Evolutionary conservation across 805 yeast species (phyloP), one percentile per base, ranked within the genome.

Genomic region (Priceomyces medius): DNA sequence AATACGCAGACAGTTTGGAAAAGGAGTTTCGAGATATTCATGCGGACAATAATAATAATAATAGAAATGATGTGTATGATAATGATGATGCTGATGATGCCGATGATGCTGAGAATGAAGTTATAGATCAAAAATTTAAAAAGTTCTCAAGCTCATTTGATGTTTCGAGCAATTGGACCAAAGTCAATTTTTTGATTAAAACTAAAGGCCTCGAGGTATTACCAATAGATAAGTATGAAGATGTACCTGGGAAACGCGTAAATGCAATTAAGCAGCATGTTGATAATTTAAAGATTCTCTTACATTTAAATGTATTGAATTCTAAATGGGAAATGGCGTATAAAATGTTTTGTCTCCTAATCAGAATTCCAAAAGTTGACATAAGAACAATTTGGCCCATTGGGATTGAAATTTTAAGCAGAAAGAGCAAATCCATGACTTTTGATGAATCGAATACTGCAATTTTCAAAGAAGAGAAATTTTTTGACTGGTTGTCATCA

Each of bases 361-460:
- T 80, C 2, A 56, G 83, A 38, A 49, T 76, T 1, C 75, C 75
- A 1, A 56, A 57, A 1, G 68, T 77, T 8, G 87, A 84, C 53
- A 55, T 82, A 4, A 63, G 80, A 40, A 60, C 74, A 3, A 53
- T 83, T 8, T 85, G 90, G 90, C 76, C 84, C 0, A 27, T 82
- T 0, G 89, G 85, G 0, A 57, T 79, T 4, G 82, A 79, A 44
- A 77, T 83, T 4, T 53, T 83, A n/a, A 38, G 43, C 37, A 49
- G 47, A 37, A 43, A 45, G 17, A 35, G 41, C 27, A 16, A 38
- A 31, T 37, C 36, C 28, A 43, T 39, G 19, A 12, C 29, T 19
- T 24, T 31, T 12, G n/a, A 41, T 16, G 17, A 20, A 8, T 12
- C 13, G 20, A 26, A 41, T 20, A 8, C 10, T 35, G 35, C 29